Base-by-base conservation (phyloP, 306 rosid species). In the Citrullus amarus region DNA sequence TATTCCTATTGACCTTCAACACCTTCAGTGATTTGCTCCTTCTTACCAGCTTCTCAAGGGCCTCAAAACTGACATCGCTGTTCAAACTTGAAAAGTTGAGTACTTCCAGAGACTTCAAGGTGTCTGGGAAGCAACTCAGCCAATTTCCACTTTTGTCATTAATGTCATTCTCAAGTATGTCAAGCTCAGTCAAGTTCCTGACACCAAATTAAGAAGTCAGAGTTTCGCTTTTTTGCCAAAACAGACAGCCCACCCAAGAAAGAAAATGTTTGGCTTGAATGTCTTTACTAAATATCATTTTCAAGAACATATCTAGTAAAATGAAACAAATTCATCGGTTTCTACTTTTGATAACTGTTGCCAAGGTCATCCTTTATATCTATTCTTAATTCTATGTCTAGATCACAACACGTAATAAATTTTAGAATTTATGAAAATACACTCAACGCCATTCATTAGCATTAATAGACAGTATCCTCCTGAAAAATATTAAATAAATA, bases 121-220 rank as follows among this genome's bases (percentile, higher is more conserved):
- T 88, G 59, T 89, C 96, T 4, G 93, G 97, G 85, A 93, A 93
- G 85, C 90, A 88, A 75, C 91, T 89, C 85, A 93, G 85, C 98
- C 98, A 93, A 81, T 82, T 67, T 11, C 93, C 98, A 82, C 79
- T 87, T 81, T 72, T 86, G 78, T 91, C 95, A n/a, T 84, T 87
- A 39, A 93, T 86, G 25, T 88, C 95, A 80, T 90, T 91, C 84
- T 89, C 92, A 70, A 88, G 96, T 82, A 93, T 87, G 88, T 91
- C 96, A 15, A 93, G 93, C 83, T 89, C 93, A 2, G 89, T 79
- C 84, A 93, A 88, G 81, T 87, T 93, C 86, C 98, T 93, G 91
- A 75, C 72, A 76, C 76, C 84, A 83, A 82, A 80, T 77, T 11
- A 72, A 71, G 56, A 78, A 62, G 70, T 67, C 57, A 79, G 72